Base-by-base conservation (phyloP, 2,329 filamentous ascomycete genomes). In the Hyphodiscus sp. region DNA sequence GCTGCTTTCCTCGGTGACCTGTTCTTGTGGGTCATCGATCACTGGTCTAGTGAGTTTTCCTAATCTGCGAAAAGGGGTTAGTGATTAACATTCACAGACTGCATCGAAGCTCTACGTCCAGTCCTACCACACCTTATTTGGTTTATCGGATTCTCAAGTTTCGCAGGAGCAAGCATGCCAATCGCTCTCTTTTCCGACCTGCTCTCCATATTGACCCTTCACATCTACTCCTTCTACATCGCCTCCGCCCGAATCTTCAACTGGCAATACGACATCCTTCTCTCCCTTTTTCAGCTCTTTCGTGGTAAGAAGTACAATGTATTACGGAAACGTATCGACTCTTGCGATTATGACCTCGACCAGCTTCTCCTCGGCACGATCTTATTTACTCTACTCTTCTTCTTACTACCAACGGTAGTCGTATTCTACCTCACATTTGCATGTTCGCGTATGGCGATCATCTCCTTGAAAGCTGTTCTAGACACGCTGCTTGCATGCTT, bases 381-480 rank as follows among this genome's bases (percentile, higher is more conserved):
- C 55, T 76, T 99, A 19, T 99, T 99, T 68, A 97, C 94, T 0
- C 76, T 99, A 8, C 80, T 99, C 1, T 95, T 95, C 73, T 99
- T 97, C 69, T 78, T 99, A 16, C 76, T 99, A 2, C 94, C 94
- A 0, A 99, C 94, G 0, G 91, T 99, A 20, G 83, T 92, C 50
- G 94, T 99, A 44, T 99, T 97, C 69, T 99, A 99, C 67, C 78
- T 96, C 55, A 96, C 95, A 43, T 99, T 99, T 73, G 92, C 95
- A 47, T 84, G 89, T 57, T 91, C 92, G 38, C 82, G 95, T 48
- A 96, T 99, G 87, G 83, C 86, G 58, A 97, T 97, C 62, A 99
- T 99, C 58, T 86, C 86, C 13, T 74, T 97, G 57, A 99, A 97
- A 70, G 95, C 92, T 13, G 79, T 82, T 16, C 84, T 99, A 53